phyloP scores from a whole-genome alignment of 176 grass and related monocot genomes.

The Musa itinerans region DNA sequence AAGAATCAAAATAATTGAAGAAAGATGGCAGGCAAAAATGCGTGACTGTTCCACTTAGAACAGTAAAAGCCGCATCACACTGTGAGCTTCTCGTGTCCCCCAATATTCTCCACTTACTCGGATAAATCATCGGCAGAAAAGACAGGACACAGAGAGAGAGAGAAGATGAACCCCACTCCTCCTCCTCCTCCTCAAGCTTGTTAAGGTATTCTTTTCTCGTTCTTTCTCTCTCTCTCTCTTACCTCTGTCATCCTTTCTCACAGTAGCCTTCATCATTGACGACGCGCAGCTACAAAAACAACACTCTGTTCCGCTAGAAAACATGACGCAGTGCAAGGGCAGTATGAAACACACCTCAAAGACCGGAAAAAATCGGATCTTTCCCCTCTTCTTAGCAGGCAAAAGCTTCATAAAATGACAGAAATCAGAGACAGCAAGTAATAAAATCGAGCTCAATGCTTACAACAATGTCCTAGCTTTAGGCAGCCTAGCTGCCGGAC shows the following conservation, averaged over 20 bases:
- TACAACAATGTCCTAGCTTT: background rate
- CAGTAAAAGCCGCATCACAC: background rate
- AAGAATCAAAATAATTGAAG: background rate
- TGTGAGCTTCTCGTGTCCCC: conserved; percentile 8
- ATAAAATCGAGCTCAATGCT: conserved; percentile 2
- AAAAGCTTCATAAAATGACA: background rate
- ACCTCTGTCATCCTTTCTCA: background rate
- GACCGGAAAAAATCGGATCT: conserved; percentile 3
- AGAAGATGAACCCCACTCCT: background rate
- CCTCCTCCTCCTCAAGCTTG: background rate
- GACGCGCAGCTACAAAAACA: background rate
- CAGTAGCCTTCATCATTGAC: conserved; percentile 2
- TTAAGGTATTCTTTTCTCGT: background rate
- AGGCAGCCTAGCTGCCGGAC: background rate
- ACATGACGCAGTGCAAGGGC: background rate
- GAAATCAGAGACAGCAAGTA: background rate
- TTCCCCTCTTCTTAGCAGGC: background rate
- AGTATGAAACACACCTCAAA: background rate
- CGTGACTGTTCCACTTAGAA: conserved; percentile 2
- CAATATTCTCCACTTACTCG: conserved; percentile 5
- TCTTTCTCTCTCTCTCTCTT: background rate
- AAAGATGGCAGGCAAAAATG: background rate
- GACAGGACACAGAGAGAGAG: background rate
- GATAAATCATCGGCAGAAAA: conserved; percentile 1
- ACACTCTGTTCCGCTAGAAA: background rate